phyloP scores from a whole-genome alignment of 1,284 basidiomycete species.

The Tilletia indica region DNA sequence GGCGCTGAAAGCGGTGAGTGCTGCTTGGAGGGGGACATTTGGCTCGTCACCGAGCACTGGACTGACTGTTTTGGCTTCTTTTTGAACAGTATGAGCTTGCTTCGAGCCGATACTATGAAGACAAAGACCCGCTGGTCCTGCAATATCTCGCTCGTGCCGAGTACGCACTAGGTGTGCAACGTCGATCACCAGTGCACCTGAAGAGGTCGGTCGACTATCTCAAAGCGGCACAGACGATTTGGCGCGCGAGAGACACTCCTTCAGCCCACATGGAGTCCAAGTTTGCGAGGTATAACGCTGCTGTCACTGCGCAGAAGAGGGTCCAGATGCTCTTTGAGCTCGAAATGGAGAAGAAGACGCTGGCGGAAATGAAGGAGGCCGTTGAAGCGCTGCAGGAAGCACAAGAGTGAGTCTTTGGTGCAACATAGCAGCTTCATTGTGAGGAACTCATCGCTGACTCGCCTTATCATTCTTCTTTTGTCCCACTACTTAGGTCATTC shows the following conservation, averaged over 20 bases:
- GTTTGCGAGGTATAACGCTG: constrained; percentile 50
- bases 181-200: constrained; percentile 37
- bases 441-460: neutral
- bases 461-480: neutral
- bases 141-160: constrained; percentile 50
- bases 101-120: constrained; percentile 34
- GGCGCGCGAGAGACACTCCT: constrained; percentile 19
- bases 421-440: neutral
- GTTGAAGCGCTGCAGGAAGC: constrained; percentile 38
- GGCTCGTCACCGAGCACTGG: neutral
- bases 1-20: constrained; percentile 38
- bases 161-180: constrained; percentile 47
- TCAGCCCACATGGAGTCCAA: constrained; percentile 33
- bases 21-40: neutral
- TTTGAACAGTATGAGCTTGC: constrained; percentile 45
- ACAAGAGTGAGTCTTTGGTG: constrained; percentile 18
- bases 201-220: constrained; percentile 40
- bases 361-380: constrained; percentile 38
- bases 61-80: neutral
- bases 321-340: constrained; percentile 52
- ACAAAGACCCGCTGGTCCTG: constrained; percentile 37
- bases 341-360: constrained; percentile 35
- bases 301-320: constrained; percentile 50
- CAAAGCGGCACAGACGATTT: constrained; percentile 27
- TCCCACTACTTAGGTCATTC: constrained; percentile 21